Conservation (phyloP, 2,329 filamentous ascomycete species). For the Diaporthe sp. region DNA sequence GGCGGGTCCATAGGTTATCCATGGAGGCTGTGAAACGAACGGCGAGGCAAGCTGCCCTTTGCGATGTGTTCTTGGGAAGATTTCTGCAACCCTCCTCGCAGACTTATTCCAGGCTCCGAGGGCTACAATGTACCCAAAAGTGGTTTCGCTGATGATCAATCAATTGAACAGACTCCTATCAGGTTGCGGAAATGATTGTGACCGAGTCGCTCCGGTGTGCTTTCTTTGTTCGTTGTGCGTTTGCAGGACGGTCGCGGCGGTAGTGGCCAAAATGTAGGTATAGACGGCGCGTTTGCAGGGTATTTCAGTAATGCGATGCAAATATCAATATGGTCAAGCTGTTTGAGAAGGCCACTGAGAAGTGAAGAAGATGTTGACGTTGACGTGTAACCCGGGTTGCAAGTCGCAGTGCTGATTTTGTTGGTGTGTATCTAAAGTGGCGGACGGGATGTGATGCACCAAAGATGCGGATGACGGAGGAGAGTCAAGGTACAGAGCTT, state of each 20-base stretch:
- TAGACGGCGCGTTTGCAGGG: conserved; percentile 4
- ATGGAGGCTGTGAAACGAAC: conserved; percentile 57
- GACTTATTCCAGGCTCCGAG: conserved; percentile 37
- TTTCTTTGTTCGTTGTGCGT: conserved; percentile 12
- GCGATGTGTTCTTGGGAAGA: conserved; percentile 2
- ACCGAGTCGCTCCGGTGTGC: not conserved
- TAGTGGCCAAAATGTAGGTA: not conserved
- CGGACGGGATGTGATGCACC: conserved; percentile 11
- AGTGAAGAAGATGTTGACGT: not conserved
- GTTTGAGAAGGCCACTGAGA: not conserved
- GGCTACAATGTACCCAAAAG: conserved; percentile 31
- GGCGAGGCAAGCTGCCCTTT: conserved; percentile 40
- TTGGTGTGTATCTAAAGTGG: conserved; percentile 23
- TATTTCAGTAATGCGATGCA: not conserved
- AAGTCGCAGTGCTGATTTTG: not conserved
- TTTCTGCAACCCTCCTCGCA: conserved; percentile 33
- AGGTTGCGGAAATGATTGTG: conserved; percentile 8
- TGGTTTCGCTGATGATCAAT: conserved; percentile 12
- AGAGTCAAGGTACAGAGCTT: conserved; percentile 32
- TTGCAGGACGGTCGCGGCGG: not conserved
- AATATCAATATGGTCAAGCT: not conserved
- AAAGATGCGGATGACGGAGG: conserved; percentile 24
- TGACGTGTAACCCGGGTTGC: not conserved
- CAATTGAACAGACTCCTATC: conserved; percentile 20
- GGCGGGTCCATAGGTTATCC: conserved; percentile 83